Evolutionary conservation across 805 yeast genomes (phyloP), one percentile per base, ranked within the genome.

Genomic region (Spathaspora boniae): DNA sequence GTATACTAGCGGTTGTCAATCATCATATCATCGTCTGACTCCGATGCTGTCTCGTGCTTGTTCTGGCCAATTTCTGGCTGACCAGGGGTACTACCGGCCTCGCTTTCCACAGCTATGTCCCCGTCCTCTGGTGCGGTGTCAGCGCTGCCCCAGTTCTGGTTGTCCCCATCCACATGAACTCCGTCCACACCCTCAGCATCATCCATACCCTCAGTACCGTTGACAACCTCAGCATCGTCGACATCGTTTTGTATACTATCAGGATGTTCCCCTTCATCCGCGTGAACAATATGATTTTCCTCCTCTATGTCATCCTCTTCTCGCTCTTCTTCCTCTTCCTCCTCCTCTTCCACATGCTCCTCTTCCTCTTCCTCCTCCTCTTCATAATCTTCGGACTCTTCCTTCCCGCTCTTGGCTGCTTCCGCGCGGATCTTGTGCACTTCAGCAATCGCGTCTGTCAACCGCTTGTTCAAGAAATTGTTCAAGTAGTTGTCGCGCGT

Each of bases 401-500:
- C 46, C 29, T 46, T 47, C 34, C 51, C 50, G 27, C 53, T 58
- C 28, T 60, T 65, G 22, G 44, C 34, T 34, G 62, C 67, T 29
- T 42, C 50, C 26, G 47, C 42, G 31, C 52, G 53, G 32, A 62
- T 55, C 19, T 49, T 47, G 15, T 53, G 56, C 9, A 64, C 60
- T 12, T 56, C 59, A 5, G 43, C 46, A 6, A 62, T 37, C 1
- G 60, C 50, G n/a, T 37, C 41, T 1, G 43, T 33, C 26, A 66
- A 48, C 26, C 54, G 54, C 2, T 46, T 46, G 4, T 49, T 43
- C 31, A 67, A 34, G 36, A 67, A 66, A 27, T 49, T 49, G 11
- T 51, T 47, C 38, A 67, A 51, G 9, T 46, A 45, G 15, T 50
- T 40, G 40, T 62, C 67, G 29, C 69, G 46, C 8, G 48, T 31